These are phyloP conservation scores for Claviceps paspali DNA, from an alignment of 2,329 filamentous ascomycete species.

Conservation along the genomic window DNA sequence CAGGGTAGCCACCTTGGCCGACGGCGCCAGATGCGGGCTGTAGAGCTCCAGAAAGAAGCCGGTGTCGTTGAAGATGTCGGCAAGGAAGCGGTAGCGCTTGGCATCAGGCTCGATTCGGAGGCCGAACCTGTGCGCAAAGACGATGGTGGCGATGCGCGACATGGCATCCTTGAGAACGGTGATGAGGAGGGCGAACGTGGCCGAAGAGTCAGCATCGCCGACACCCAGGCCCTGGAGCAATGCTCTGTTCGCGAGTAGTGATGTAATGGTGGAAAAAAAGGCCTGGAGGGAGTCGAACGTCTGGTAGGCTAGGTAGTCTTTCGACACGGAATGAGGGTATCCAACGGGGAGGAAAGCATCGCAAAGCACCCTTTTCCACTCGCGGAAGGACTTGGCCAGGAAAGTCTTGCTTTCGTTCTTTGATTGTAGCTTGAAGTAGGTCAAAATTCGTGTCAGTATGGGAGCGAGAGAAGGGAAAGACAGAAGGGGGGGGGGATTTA, in stretches of 20 bases:
- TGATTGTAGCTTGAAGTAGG: slow-evolving; percentile 12
- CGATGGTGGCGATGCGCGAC: slow-evolving; percentile 68
- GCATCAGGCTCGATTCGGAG: slow-evolving; percentile 78
- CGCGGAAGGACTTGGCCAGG: slow-evolving; percentile 15
- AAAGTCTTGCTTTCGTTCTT: slow-evolving; percentile 10
- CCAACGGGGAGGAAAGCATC: slow-evolving; percentile 75
- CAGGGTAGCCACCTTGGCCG: slow-evolving; percentile 33
- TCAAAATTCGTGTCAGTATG: too few relatives aligned
- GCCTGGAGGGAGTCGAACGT: slow-evolving; percentile 65
- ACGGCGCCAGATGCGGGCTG: slow-evolving; percentile 52
- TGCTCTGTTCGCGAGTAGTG: slow-evolving; percentile 65
- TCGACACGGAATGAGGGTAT: slow-evolving; percentile 74
- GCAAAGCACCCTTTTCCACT: slow-evolving; percentile 28
- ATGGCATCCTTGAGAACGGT: slow-evolving; percentile 71
- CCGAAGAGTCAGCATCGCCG: slow-evolving; percentile 62
- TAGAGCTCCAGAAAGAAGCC: slow-evolving; percentile 77
- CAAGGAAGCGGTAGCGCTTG: slow-evolving; percentile 76
- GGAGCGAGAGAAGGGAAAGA: too few relatives aligned
- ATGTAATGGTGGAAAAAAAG: slow-evolving; percentile 69
- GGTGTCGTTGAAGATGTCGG: slow-evolving; percentile 77
- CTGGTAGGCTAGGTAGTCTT: slow-evolving; percentile 66
- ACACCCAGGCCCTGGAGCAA: slow-evolving; percentile 71
- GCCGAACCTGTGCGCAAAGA: slow-evolving; percentile 71
- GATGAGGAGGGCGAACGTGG: slow-evolving; percentile 67
- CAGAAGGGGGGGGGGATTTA: too few relatives aligned